phyloP scores from a whole-genome alignment of 805 yeast genomes.

The Cyberlindnera euphorbiae region DNA sequence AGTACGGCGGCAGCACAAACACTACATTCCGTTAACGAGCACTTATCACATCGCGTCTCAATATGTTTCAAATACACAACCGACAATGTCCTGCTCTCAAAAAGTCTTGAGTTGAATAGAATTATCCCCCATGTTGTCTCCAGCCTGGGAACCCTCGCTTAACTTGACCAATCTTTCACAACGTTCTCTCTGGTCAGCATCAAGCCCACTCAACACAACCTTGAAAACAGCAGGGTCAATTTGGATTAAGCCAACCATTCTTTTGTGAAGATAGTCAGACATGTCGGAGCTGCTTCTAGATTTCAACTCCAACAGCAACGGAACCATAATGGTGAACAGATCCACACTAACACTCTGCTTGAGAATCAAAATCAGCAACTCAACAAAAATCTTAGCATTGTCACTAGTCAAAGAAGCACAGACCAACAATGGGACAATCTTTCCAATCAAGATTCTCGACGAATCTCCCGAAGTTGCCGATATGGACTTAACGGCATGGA shows the following conservation, averaged over 20 bases:
- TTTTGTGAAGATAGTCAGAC: slow-evolving; percentile 39
- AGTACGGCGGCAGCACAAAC: too few species aligned
- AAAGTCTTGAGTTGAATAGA: too few species aligned
- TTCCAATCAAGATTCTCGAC: slow-evolving; percentile 36
- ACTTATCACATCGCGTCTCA: too few species aligned
- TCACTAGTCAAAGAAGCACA: slow-evolving; percentile 24
- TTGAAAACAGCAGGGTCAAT: slow-evolving; percentile 46
- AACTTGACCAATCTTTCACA: background rate
- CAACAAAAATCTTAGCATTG: slow-evolving; percentile 28
- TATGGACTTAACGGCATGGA: slow-evolving; percentile 61
- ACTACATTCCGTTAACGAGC: too few species aligned
- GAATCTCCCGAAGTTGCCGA: slow-evolving; percentile 30
- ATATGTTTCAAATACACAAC: too few species aligned
- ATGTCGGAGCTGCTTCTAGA: slow-evolving; percentile 20
- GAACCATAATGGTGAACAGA: slow-evolving; percentile 31
- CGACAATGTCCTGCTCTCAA: too few species aligned
- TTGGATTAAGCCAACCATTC: slow-evolving; percentile 42
- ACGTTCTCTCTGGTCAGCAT: slow-evolving; percentile 33
- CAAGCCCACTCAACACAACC: slow-evolving; percentile 36
- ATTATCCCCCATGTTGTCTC: too few species aligned
- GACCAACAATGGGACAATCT: slow-evolving; percentile 43
- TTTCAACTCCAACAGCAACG: slow-evolving; percentile 31
- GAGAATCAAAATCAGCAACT: slow-evolving; percentile 21
- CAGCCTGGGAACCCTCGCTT: too few species aligned
- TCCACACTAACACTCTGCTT: slow-evolving; percentile 16